Base-by-base conservation (phyloP, 495 filamentous ascomycete species). In the Haplographium delicatum region DNA sequence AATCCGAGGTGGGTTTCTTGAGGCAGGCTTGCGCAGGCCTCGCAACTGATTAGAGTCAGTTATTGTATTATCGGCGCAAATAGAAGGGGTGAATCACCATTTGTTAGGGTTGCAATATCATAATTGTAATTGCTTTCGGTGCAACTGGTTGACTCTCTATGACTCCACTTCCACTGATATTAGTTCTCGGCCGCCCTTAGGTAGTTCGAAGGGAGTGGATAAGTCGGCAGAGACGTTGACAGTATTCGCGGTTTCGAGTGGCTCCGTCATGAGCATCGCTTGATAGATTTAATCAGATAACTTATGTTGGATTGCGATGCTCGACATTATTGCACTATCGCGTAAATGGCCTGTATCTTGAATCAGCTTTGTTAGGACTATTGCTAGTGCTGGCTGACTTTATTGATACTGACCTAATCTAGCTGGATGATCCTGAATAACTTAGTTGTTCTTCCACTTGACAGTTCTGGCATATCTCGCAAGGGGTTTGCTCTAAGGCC, bases 371-470 rank as follows among this genome's bases (percentile, higher is more conserved):
- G 35, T 39, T 39, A 39, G 35, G 35, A 39, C 35, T 39, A 16
- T 16, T 18, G 35, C 35, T 39, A 9, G 8, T 18, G 35, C 16
- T 39, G 16, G 8, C 35, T 39, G 35, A 18, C 35, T 39, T 39
- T 16, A 18, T 39, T 39, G 35, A 44, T 50, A 50, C 40, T 50
- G 45, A 50, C 37, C 37, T 43, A 51, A 38, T 15, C 13, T 33
- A 33, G 6, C 13, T 10, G 38, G 19, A 55, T 55, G 27, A 44
- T 50, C 37, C 35, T 55, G 38, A 50, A 46, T 51, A 41, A n/a
- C n/a, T n/a, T n/a, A n/a, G 46, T 47, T 56, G 40, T 46, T 51
- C 53, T 56, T 56, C 53, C 35, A 51, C 39, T 51, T 55, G 25
- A 31, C 44, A 55, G 26, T 55, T 44, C 31, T 50, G 53, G 53